A percentile compares a stretch with the other conserved stretches of the same genome.
Evolutionary conservation across 176 grass and related monocot genomes (phyloP).

Genomic region (Musa acuminata): DNA sequence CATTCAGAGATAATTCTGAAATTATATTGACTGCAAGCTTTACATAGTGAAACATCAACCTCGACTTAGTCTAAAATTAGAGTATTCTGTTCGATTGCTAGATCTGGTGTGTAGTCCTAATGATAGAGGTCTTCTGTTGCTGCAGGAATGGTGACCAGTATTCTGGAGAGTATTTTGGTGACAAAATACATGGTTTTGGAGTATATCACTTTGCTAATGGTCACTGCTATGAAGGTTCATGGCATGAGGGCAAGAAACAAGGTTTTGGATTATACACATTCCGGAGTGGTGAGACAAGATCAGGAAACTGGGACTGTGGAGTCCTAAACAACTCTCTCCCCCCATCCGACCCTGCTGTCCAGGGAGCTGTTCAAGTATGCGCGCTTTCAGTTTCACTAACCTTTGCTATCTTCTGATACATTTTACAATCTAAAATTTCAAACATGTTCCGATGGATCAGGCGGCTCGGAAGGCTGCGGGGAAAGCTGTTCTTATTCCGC

Average conservation of each 20-base stretch:
- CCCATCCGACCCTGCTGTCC: slow-evolving; percentile 29
- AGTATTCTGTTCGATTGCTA: too few species aligned
- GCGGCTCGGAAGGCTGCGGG: slow-evolving; percentile 48
- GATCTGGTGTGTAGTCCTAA: too few species aligned
- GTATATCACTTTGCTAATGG: slow-evolving; percentile 69
- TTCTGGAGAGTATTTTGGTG: slow-evolving; percentile 55
- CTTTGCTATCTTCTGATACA: background rate
- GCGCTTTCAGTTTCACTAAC: background rate
- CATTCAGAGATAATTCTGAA: too few species aligned
- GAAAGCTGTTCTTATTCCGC: slow-evolving; percentile 28
- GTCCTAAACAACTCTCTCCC: slow-evolving; percentile 33
- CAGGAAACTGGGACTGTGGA: slow-evolving; percentile 49
- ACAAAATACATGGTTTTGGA: slow-evolving; percentile 75
- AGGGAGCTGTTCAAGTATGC: slow-evolving; percentile 41
- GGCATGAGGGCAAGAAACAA: slow-evolving; percentile 81
- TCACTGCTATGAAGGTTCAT: slow-evolving; percentile 58
- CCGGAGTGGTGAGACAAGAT: slow-evolving; percentile 39
- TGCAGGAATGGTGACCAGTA: slow-evolving; percentile 61
- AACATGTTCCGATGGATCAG: slow-evolving; percentile 17
- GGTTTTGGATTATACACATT: slow-evolving; percentile 56
- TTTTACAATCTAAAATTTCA: slow-evolving; percentile 18
- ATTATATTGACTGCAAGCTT: too few species aligned
- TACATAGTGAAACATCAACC: too few species aligned
- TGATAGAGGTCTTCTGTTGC: background rate
- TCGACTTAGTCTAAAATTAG: too few species aligned